Percentiles rank a stretch among this genome's conserved stretches.
These are phyloP conservation scores for Cordyceps cicadae DNA, from an alignment of 2,329 filamentous ascomycete genomes.

Conservation along the genomic window DNA sequence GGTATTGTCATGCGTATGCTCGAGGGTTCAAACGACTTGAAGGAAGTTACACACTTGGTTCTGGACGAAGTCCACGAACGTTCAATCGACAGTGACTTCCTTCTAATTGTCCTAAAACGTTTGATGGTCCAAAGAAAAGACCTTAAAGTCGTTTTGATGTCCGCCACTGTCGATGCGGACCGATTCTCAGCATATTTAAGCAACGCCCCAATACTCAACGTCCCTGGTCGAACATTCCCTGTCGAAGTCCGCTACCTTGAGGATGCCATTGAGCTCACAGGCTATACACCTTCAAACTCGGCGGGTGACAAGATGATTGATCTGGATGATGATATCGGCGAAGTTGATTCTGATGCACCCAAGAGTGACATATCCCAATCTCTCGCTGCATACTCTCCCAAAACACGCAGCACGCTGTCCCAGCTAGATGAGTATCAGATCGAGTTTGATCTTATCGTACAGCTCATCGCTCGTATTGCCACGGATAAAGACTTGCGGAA, in stretches of 20 bases:
- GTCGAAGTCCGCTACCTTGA: conserved; percentile 84
- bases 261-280: conserved; percentile 82
- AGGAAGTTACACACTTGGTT: conserved; percentile 85
- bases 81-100: conserved; percentile 92
- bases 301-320: conserved; percentile 47
- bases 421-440: conserved; percentile 87
- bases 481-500: conserved; percentile 53
- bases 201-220: conserved; percentile 76
- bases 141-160: conserved; percentile 93
- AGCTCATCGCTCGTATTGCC: conserved; percentile 69
- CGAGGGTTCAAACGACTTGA: conserved; percentile 76
- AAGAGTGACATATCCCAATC: conserved; percentile 54
- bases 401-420: conserved; percentile 65
- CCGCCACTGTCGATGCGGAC: conserved; percentile 88
- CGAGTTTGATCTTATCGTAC: conserved; percentile 77
- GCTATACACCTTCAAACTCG: conserved; percentile 49
- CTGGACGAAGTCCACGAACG: conserved; percentile 98
- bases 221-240: conserved; percentile 89
- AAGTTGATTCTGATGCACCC: conserved; percentile 35
- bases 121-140: conserved; percentile 69
- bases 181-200: conserved; percentile 84
- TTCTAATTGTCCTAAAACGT: conserved; percentile 84
- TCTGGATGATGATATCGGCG: conserved; percentile 53
- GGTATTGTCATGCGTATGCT: conserved; percentile 98
- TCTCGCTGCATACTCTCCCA: conserved; percentile 63